These are phyloP conservation scores for Exophiala spinifera DNA, from an alignment of 2,329 filamentous ascomycete genomes.

Conservation along the genomic window DNA sequence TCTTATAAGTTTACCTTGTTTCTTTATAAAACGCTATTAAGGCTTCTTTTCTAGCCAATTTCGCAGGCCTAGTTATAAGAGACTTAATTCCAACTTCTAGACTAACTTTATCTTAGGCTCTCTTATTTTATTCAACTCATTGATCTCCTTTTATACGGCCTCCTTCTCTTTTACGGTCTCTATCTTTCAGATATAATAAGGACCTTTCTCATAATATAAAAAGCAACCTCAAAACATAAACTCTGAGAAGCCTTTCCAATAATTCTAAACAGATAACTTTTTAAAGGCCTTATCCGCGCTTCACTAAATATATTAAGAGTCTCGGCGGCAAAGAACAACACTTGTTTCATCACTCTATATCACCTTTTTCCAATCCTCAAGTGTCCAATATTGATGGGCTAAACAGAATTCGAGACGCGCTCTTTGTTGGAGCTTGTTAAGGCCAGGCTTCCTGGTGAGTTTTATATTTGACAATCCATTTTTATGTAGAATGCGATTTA, in stretches of 20 bases:
- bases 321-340: slow-evolving; percentile 18
- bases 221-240: slow-evolving; percentile 32
- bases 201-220: slow-evolving; percentile 5
- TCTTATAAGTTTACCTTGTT: slow-evolving; percentile 19
- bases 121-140: slow-evolving; percentile 21
- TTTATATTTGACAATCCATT: slow-evolving; percentile 15
- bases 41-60: slow-evolving; percentile 16
- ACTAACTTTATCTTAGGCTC: slow-evolving; percentile 15
- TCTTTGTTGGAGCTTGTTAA: slow-evolving; percentile 10
- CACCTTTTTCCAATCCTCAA: slow-evolving; percentile 28
- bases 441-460: slow-evolving; percentile 20
- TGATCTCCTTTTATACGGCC: slow-evolving; percentile 18
- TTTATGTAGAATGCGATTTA: slow-evolving; percentile 12
- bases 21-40: slow-evolving; percentile 20
- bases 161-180: slow-evolving; percentile 32
- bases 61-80: too few relatives aligned
- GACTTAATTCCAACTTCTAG: too few relatives aligned
- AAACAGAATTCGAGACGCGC: slow-evolving; percentile 18
- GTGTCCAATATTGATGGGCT: slow-evolving; percentile 23
- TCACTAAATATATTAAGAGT: slow-evolving; percentile 15
- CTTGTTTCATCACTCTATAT: slow-evolving; percentile 29
- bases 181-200: background rate
- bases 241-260: slow-evolving; percentile 25
- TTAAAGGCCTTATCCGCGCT: slow-evolving; percentile 11
- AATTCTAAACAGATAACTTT: slow-evolving; percentile 14